Evolutionary conservation across 208 protist species (phyloP).

Genomic region (Blastocrithidia nonstop): DNA sequence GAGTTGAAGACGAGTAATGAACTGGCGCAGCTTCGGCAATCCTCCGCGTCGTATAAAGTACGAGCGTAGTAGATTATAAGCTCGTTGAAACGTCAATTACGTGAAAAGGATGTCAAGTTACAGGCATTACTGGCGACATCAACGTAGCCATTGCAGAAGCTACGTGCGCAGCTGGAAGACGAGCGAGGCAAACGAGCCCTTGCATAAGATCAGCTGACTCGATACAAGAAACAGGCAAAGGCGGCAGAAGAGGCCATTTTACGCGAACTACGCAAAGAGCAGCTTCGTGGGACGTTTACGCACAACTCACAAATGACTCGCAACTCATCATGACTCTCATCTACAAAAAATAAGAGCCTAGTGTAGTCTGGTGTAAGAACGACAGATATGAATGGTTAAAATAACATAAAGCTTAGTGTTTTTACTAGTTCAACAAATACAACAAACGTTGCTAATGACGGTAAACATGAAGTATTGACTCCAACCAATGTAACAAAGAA

Average conservation of each 20-base stretch:
- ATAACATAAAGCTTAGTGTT: no score
- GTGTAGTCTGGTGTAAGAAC: no score
- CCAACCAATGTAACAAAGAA: no score
- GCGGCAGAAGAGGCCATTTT: conserved; percentile 56
- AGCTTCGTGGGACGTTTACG: no score
- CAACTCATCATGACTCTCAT: no score
- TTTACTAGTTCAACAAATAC: no score
- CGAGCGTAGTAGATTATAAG: conserved; percentile 38
- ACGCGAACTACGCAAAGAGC: conserved; percentile 61
- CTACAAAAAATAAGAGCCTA: no score
- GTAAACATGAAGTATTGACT: no score
- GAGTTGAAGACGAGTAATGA: conserved; percentile 24
- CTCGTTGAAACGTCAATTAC: conserved; percentile 62
- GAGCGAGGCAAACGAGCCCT: conserved; percentile 52
- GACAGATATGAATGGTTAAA: no score
- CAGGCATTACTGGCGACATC: conserved; percentile 39
- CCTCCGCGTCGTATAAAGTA: conserved; percentile 21
- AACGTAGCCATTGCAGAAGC: conserved; percentile 50
- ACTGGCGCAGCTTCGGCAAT: conserved; percentile 22
- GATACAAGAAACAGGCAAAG: conserved; percentile 61
- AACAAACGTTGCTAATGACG: no score
- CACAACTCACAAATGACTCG: no score
- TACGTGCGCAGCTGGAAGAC: conserved; percentile 72
- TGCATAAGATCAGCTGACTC: conserved; percentile 54
- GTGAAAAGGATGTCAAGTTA: conserved; percentile 63